Evolutionary conservation across 2,329 filamentous ascomycete species (phyloP).

Genomic region (Botrytis pseudocinerea): DNA sequence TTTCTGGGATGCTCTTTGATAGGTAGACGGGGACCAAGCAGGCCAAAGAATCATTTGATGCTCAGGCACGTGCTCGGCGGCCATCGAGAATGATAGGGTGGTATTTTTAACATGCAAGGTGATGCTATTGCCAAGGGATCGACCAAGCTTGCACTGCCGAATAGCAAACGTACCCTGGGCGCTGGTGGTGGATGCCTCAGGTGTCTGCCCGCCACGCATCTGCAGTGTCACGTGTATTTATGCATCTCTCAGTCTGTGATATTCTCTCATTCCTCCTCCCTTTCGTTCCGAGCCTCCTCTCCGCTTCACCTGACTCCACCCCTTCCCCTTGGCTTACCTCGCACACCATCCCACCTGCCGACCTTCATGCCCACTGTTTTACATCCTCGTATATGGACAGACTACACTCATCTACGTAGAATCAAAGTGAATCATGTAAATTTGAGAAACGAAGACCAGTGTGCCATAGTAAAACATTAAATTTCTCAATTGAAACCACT

Average conservation of each 20-base stretch:
- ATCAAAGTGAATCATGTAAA: neutral
- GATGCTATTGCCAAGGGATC: conserved; percentile 9
- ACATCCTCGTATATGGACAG: neutral
- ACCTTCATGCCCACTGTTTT: neutral
- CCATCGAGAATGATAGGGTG: neutral
- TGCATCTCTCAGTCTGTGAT: no score
- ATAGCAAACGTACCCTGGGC: neutral
- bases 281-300: neutral
- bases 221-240: no score
- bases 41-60: neutral
- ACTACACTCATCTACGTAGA: neutral
- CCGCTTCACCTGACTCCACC: neutral
- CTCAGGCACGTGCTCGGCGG: neutral
- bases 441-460: neutral
- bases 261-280: no score
- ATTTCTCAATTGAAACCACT: neutral
- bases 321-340: neutral
- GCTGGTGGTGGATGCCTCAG: neutral
- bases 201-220: no score
- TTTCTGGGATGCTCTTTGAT: neutral
- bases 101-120: conserved; percentile 7
- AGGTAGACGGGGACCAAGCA: neutral
- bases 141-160: conserved; percentile 10
- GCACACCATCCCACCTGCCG: no score
- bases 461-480: neutral